phyloP scores from a whole-genome alignment of 2,329 filamentous ascomycete genomes.

The Aspergillus sclerotialis region DNA sequence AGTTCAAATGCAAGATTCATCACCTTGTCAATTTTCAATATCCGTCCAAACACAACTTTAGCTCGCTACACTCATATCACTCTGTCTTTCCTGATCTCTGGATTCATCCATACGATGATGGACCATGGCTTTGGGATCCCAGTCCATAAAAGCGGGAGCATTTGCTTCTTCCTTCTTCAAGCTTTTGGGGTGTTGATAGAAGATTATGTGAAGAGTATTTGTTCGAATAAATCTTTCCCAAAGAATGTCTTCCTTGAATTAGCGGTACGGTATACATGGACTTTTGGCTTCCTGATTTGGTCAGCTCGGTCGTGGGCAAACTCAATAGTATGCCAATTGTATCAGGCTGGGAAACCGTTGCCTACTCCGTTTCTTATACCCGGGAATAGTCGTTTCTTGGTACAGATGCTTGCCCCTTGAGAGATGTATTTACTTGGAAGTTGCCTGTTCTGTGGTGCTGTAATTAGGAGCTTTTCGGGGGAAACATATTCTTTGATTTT shows the following conservation, averaged over 20 bases:
- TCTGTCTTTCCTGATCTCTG: slow-evolving; percentile 10
- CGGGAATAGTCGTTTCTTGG: too few species aligned
- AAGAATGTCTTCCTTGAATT: neutral
- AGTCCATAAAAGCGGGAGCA: slow-evolving; percentile 4
- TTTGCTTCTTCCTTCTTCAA: slow-evolving; percentile 14
- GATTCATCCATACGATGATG: slow-evolving; percentile 10
- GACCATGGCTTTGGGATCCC: slow-evolving; percentile 13
- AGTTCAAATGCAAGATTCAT: slow-evolving; percentile 10
- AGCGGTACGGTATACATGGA: neutral
- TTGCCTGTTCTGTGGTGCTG: too few species aligned
- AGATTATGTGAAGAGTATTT: too few species aligned
- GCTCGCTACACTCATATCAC: slow-evolving; percentile 6
- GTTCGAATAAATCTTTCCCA: neutral
- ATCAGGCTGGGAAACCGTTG: too few species aligned
- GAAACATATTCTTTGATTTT: too few species aligned
- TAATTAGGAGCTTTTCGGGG: too few species aligned
- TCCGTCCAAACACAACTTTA: neutral
- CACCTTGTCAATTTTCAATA: slow-evolving; percentile 2
- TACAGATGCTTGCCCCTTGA: too few species aligned
- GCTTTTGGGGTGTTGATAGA: slow-evolving; percentile 8
- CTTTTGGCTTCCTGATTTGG: neutral
- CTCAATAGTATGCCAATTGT: too few species aligned
- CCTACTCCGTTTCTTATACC: too few species aligned
- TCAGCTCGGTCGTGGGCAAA: too few species aligned
- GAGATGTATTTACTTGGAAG: too few species aligned